Conservation (phyloP, 768 basidiomycete genomes). For the Naganishia friedmannii region DNA sequence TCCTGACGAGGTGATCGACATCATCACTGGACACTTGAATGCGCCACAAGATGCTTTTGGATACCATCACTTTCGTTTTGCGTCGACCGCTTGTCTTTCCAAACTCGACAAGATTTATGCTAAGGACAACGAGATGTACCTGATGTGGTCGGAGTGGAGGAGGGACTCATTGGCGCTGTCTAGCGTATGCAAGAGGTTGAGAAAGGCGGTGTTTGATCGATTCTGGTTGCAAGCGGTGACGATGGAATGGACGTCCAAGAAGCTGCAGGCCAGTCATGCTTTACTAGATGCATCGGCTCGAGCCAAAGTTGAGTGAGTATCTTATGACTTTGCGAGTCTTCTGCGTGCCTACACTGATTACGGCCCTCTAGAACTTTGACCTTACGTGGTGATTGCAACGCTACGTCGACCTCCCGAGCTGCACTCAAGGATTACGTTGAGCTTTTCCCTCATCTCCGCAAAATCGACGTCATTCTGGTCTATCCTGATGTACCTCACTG, state of each 20-base stretch:
- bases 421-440: no score
- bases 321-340: background rate
- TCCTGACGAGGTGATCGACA: background rate
- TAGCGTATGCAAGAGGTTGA: background rate
- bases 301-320: background rate
- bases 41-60: background rate
- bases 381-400: no score
- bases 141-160: slow-evolving; percentile 2
- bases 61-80: no score
- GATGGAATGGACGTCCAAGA: background rate
- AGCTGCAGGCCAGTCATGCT: background rate
- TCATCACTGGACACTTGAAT: background rate
- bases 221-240: background rate
- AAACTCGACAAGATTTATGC: background rate
- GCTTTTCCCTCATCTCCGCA: background rate
- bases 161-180: background rate
- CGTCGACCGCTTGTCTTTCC: background rate
- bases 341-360: background rate
- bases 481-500: background rate
- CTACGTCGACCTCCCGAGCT: no score
- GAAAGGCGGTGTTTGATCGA: background rate
- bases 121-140: background rate
- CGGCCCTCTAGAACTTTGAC: no score
- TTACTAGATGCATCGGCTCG: background rate
- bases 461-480: background rate